Percentiles rank a stretch among this genome's conserved stretches.
Conservation (phyloP, 352 stramenopile species). For the Phytophthora fragariaefolia region DNA sequence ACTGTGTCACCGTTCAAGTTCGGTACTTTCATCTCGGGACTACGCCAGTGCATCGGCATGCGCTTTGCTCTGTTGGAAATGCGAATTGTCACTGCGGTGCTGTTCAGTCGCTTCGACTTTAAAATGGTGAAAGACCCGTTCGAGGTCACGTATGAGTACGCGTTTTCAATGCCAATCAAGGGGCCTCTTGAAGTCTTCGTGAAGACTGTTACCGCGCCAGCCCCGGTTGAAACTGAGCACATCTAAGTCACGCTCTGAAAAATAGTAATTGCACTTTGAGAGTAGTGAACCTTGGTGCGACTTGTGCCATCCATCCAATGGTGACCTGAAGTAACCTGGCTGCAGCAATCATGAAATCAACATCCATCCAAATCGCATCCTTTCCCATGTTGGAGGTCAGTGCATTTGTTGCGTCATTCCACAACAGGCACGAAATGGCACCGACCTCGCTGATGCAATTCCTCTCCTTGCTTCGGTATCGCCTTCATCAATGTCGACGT, state of each 20-base stretch:
- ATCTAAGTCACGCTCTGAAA: background rate
- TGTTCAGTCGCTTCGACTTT: conserved; percentile 52
- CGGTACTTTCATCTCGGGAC: conserved; percentile 57
- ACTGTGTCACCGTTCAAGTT: conserved; percentile 55
- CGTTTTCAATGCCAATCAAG: conserved; percentile 30
- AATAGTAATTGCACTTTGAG: background rate
- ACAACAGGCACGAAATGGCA: conserved; percentile 17
- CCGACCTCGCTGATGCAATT: conserved; percentile 11
- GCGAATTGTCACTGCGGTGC: conserved; percentile 45
- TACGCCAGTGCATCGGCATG: conserved; percentile 59
- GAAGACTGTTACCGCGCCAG: background rate
- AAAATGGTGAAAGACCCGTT: conserved; percentile 31
- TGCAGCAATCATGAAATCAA: background rate
- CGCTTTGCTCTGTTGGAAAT: conserved; percentile 61
- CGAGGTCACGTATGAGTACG: conserved; percentile 36
- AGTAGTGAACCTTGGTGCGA: background rate
- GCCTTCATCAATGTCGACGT: conserved; percentile 21
- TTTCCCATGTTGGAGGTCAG: background rate
- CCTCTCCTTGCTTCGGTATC: conserved; percentile 11
- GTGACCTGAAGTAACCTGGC: background rate
- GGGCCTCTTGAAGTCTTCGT: conserved; percentile 18
- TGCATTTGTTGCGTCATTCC: background rate
- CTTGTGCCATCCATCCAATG: conserved; percentile 3
- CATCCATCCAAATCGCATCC: conserved; percentile 1
- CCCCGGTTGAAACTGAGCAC: background rate